Base-by-base conservation (phyloP, 306 rosid species). In the Casuarina equisetifolia region DNA sequence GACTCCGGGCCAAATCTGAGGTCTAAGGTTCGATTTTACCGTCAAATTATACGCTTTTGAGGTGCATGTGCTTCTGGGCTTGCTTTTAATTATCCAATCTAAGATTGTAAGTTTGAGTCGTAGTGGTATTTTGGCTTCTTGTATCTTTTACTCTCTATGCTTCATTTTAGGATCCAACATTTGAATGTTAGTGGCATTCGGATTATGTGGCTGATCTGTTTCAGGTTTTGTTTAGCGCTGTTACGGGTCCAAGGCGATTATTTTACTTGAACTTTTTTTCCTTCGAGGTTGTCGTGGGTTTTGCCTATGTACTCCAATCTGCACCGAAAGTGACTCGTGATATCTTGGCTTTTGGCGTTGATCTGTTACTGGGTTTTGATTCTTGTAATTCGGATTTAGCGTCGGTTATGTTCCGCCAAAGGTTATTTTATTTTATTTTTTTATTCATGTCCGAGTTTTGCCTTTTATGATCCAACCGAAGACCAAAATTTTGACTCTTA, bases 1-100 rank as follows among this genome's bases (percentile, higher is more conserved):
- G 97, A 95, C 74, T 82, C 75, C 19, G 86, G 42, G 17, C 77
- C 93, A 63, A 81, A 84, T 81, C 85, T 95, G 67, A 91, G 78
- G 72, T 97, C 99, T 4, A 95, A 95, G 99, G 99, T 95, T 75
- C 39, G 76, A 67, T 46, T 8, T 76, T 70, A 42, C 2, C 9
- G 35, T 25, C n/a, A 2, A 36, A 5, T 51, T 19, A 3, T 63
- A 7, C 48, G 52, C 40, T 5, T 75, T 71, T 13, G 20, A 19
- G 49, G 59, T 69, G 51, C 74, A 39, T 85, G 66, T 72, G 32
- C 35, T 70, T 69, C 52, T 38, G 76, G 48, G 45, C 50, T 40
- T 57, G 0, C 19, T 42, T 12, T 39, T 17, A 25, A 19, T 9
- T 3, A 48, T 48, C 51, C 51, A 48, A 48, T 9, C 13, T 48